A percentile compares a stretch with the other conserved stretches of the same genome.
Evolutionary conservation across 768 basidiomycete genomes (phyloP).

Genomic region (Coprinopsis strossmayeri): DNA sequence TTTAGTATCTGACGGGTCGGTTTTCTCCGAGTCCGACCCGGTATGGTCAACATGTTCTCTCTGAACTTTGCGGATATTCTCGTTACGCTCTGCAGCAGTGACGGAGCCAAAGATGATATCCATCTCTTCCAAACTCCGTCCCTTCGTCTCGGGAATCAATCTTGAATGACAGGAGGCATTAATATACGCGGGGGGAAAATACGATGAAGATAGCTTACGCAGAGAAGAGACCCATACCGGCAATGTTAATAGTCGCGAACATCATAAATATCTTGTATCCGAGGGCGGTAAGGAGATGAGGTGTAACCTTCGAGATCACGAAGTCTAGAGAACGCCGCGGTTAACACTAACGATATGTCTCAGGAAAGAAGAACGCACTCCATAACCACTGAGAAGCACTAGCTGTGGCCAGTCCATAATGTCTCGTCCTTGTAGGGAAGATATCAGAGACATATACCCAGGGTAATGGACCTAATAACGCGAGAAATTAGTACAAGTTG

Average conservation of each 20-base stretch:
- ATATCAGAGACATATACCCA: conserved; percentile 76
- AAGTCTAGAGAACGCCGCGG: conserved; percentile 56
- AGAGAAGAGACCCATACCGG: conserved; percentile 62
- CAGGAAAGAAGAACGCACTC: conserved; percentile 41
- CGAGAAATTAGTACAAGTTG: conserved; percentile 22
- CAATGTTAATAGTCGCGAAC: conserved; percentile 71
- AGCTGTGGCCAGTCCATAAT: conserved; percentile 71
- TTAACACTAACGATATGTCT: no score
- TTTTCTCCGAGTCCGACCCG: background rate
- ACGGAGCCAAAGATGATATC: conserved; percentile 53
- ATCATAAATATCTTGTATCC: conserved; percentile 75
- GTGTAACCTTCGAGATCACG: conserved; percentile 66
- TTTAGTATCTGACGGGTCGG: background rate
- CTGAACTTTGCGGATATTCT: conserved; percentile 43
- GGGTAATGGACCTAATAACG: conserved; percentile 30
- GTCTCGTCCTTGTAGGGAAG: conserved; percentile 79
- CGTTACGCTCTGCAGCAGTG: conserved; percentile 43
- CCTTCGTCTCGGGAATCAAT: conserved; percentile 58
- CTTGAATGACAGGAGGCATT: no score
- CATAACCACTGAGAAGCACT: conserved; percentile 80
- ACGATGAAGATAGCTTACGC: no score
- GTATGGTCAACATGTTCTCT: conserved; percentile 18
- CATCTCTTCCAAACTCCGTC: conserved; percentile 48
- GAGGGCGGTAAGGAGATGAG: conserved; percentile 49
- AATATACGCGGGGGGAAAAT: no score